A percentile compares a stretch with the other conserved stretches of the same genome.
phyloP scores from a whole-genome alignment of 1,284 basidiomycete genomes.

The Moniliella sp. region DNA sequence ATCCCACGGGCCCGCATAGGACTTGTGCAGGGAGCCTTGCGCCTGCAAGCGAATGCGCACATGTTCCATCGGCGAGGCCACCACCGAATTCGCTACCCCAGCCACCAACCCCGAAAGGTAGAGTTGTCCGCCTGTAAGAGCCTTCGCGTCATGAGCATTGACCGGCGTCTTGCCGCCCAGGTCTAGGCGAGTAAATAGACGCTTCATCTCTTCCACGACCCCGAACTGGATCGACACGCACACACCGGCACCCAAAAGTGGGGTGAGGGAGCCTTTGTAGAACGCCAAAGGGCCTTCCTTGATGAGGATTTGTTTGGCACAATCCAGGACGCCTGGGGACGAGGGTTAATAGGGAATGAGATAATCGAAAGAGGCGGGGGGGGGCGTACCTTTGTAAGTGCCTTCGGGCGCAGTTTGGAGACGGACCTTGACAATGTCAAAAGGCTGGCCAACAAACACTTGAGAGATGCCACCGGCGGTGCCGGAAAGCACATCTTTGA shows the following conservation, averaged over 20 bases:
- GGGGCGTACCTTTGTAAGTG: slow-evolving; percentile 44
- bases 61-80: slow-evolving; percentile 87
- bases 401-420: slow-evolving; percentile 84
- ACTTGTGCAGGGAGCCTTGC: slow-evolving; percentile 19
- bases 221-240: slow-evolving; percentile 95
- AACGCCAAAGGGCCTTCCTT: slow-evolving; percentile 82
- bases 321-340: slow-evolving; percentile 63
- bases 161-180: slow-evolving; percentile 8
- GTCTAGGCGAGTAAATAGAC: slow-evolving; percentile 44
- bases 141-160: not conserved
- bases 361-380: too few species aligned
- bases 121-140: slow-evolving; percentile 47
- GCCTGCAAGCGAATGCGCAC: slow-evolving; percentile 62
- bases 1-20: slow-evolving; percentile 34
- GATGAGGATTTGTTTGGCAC: slow-evolving; percentile 62
- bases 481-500: slow-evolving; percentile 4
- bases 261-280: slow-evolving; percentile 65
- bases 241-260: slow-evolving; percentile 73
- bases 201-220: slow-evolving; percentile 68
- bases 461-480: slow-evolving; percentile 71
- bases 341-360: too few species aligned
- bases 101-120: slow-evolving; percentile 59
- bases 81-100: slow-evolving; percentile 70
- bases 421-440: slow-evolving; percentile 84
- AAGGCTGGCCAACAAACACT: slow-evolving; percentile 66